Base-by-base conservation (phyloP, 805 yeast genomes). In the Peterozyma toletana region DNA sequence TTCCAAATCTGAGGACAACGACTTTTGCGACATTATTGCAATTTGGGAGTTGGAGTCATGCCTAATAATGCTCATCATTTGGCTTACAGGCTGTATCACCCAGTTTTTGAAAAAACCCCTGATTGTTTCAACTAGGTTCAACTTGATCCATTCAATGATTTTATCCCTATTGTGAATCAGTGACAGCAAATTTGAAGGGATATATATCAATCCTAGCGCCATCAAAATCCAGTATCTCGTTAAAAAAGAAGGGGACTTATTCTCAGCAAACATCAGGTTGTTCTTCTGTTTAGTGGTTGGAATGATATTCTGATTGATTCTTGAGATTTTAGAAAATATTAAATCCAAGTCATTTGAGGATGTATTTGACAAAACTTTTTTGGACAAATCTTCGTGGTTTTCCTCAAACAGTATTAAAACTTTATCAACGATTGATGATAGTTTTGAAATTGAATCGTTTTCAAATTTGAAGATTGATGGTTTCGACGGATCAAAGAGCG, bases 21-120 rank as follows among this genome's bases (percentile, higher is more conserved):
- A 83, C 43, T 85, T 83, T 57, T 84, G 83, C 3, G 91, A 79
- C 63, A 86, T 80, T 17, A 89, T 75, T 0, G 96, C 84, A 37
- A 89, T 77, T 46, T 81, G 76, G 1, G 83, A 76, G 33, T 71
- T 68, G 13, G 84, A 83, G 57, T 90, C 97, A 59, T 86, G 93
- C 42, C 93, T 72, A n/a, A 91, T 80, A 0, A 95, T 88, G 39
- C 77, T 72, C 50, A 87, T 64, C 50, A 91, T 81, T 52, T 85
- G 81, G 36, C 68, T 66, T 15, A 86, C 56, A 1, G 98, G 99
- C 38, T 74, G 73, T 35, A 87, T 65, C 3, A 91, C 73, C 98
- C 99, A 91, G 58, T 90, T 88, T 30, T 69, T 62, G 68, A 81
- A 75, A 53, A 90, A 83, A 3, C 91, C 87, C 29, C 57, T 55